Conservation (phyloP, 2,329 filamentous ascomycete genomes). For the Myrmaecium sp. region DNA sequence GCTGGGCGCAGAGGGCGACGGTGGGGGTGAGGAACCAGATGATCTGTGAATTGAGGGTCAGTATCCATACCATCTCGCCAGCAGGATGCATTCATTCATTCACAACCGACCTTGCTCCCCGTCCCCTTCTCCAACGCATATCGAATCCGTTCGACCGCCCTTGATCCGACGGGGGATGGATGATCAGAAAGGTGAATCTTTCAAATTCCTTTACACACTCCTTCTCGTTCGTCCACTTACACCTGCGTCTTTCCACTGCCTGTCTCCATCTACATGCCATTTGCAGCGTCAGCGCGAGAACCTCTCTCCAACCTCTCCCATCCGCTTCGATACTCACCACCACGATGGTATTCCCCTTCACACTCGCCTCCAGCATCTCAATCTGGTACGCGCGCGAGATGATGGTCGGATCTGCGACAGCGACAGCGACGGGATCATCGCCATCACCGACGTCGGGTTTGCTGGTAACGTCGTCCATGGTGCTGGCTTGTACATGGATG, state of each 20-base stretch:
- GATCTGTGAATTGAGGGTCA: conserved; percentile 11
- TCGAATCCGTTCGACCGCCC: conserved; percentile 21
- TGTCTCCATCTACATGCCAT: conserved; percentile 24
- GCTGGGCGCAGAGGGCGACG: conserved; percentile 28
- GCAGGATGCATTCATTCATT: conserved; percentile 1
- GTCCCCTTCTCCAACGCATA: conserved; percentile 23
- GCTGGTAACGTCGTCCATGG: too few species aligned
- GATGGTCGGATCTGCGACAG: too few species aligned
- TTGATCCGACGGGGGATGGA: background rate
- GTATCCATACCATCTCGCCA: too few species aligned
- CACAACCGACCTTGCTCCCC: conserved; percentile 16
- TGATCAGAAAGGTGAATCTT: too few species aligned
- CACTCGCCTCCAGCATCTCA: conserved; percentile 31
- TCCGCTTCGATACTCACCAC: conserved; percentile 10
- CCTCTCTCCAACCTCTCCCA: too few species aligned
- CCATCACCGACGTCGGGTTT: too few species aligned
- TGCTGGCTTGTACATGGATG: too few species aligned
- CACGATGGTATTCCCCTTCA: conserved; percentile 29
- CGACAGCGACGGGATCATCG: too few species aligned
- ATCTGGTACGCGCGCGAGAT: conserved; percentile 31
- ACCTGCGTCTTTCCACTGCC: conserved; percentile 33
- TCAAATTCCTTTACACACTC: too few species aligned
- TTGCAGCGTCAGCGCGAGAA: too few species aligned
- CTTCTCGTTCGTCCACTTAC: too few species aligned
- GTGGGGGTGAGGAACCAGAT: conserved; percentile 32